These are phyloP conservation scores for Calonectria montana DNA, from an alignment of 2,329 filamentous ascomycete genomes.

Conservation along the genomic window DNA sequence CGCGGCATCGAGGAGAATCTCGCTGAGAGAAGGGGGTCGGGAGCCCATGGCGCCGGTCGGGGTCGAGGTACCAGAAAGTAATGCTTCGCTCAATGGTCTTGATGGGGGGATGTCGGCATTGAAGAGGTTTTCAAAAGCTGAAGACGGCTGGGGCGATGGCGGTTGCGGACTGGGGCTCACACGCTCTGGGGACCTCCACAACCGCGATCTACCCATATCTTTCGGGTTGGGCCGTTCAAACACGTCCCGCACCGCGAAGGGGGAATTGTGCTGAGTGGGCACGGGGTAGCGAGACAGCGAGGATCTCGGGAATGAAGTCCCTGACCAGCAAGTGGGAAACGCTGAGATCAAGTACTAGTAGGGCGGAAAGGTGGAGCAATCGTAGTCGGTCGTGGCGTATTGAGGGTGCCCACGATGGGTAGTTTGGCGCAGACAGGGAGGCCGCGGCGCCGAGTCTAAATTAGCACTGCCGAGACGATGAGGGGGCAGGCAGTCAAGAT, in stretches of 20 bases:
- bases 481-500: conserved; percentile 27
- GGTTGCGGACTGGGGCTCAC: conserved; percentile 55
- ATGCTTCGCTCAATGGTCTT: conserved; percentile 61
- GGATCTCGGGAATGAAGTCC: conserved; percentile 20
- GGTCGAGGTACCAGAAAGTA: conserved; percentile 55
- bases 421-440: conserved; percentile 32
- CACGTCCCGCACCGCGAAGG: conserved; percentile 34
- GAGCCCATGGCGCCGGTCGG: conserved; percentile 47
- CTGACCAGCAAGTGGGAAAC: conserved; percentile 28
- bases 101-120: conserved; percentile 57
- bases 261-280: conserved; percentile 24
- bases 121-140: conserved; percentile 58
- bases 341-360: conserved; percentile 38
- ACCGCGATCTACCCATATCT: conserved; percentile 60
- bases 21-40: conserved; percentile 76
- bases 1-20: conserved; percentile 88
- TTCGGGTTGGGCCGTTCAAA: conserved; percentile 29
- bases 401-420: conserved; percentile 32
- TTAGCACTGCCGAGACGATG: conserved; percentile 34
- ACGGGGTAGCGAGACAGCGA: conserved; percentile 8
- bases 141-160: conserved; percentile 56
- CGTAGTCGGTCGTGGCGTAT: conserved; percentile 30
- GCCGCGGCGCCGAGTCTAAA: conserved; percentile 41
- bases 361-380: conserved; percentile 29
- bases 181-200: conserved; percentile 58